These are phyloP conservation scores for Thalia dealbata DNA, from an alignment of 176 grass and related monocot species.

Conservation along the genomic window DNA sequence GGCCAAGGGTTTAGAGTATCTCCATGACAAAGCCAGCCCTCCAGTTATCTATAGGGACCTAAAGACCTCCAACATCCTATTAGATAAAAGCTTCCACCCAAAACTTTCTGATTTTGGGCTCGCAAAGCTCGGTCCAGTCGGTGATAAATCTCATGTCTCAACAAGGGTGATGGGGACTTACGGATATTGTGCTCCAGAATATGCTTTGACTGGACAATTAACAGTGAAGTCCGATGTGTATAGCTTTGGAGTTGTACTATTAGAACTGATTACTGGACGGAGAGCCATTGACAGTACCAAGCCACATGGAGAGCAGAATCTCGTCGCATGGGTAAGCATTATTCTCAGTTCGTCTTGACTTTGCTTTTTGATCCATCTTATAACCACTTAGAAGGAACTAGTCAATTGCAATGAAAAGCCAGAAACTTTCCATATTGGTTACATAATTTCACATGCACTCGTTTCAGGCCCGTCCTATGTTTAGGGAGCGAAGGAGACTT, in stretches of 20 bases:
- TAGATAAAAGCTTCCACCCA: constrained; percentile 62
- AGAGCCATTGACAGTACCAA: constrained; percentile 15
- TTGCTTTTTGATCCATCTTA: background rate
- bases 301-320: constrained; percentile 18
- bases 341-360: no score
- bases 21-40: constrained; percentile 75
- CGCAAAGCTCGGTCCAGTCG: constrained; percentile 82
- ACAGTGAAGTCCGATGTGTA: constrained; percentile 23
- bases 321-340: constrained; percentile 23
- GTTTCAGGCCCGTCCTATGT: constrained; percentile 1
- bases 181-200: constrained; percentile 22
- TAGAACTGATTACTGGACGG: constrained; percentile 18
- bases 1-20: constrained; percentile 85
- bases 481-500: constrained; percentile 26
- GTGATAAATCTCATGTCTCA: constrained; percentile 95
- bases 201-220: constrained; percentile 23
- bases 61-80: constrained; percentile 88
- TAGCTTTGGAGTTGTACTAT: constrained; percentile 22
- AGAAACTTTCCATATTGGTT: background rate
- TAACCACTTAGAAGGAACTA: background rate
- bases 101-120: constrained; percentile 95
- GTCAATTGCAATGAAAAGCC: background rate
- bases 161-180: constrained; percentile 83
- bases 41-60: constrained; percentile 94
- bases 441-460: background rate